These are phyloP conservation scores for Cyamopsis tetragonoloba DNA, from an alignment of 306 rosid genomes.

Conservation along the genomic window DNA sequence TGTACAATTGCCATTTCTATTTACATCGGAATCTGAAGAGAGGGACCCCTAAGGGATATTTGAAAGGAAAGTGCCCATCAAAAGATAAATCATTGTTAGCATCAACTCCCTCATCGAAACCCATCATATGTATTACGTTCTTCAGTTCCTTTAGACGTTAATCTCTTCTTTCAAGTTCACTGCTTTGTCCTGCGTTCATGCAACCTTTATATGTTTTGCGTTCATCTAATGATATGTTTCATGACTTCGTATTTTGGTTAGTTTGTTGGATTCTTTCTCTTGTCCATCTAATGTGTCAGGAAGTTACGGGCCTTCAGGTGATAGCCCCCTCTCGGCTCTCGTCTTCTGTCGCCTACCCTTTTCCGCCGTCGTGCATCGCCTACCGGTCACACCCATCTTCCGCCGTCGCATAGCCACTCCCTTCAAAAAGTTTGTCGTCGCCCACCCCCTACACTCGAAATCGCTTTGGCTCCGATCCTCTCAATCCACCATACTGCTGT, in stretches of 20 bases:
- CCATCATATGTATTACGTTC: background rate
- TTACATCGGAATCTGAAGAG: slow-evolving; percentile 53
- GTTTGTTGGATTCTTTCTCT: background rate
- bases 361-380: too few species aligned
- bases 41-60: slow-evolving; percentile 58
- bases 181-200: background rate
- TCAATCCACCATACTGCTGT: too few species aligned
- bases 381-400: too few species aligned
- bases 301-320: too few species aligned
- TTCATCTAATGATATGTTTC: background rate
- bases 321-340: too few species aligned
- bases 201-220: background rate
- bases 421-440: too few species aligned
- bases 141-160: background rate
- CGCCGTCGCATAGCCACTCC: too few species aligned
- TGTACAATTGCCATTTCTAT: slow-evolving; percentile 64
- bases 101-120: slow-evolving; percentile 19
- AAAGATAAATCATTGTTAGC: slow-evolving; percentile 32
- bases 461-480: too few species aligned
- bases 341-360: too few species aligned
- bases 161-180: background rate
- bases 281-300: background rate
- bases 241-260: background rate
- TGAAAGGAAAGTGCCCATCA: slow-evolving; percentile 44
- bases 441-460: too few species aligned